These are phyloP conservation scores for Diaporthe ilicicola DNA, from an alignment of 2,329 filamentous ascomycete genomes.

Conservation along the genomic window DNA sequence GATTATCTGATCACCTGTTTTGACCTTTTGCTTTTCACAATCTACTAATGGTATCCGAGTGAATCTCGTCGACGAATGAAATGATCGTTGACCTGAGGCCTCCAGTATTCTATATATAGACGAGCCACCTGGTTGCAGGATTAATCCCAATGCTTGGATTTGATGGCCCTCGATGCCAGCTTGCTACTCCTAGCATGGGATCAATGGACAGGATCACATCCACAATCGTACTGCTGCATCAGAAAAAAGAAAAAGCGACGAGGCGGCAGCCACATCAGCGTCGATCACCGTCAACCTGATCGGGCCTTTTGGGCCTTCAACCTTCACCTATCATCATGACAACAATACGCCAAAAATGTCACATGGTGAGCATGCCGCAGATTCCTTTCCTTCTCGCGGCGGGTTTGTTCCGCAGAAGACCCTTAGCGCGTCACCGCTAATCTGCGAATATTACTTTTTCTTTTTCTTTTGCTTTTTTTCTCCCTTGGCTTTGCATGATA, in stretches of 20 bases:
- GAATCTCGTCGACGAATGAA: too few species aligned
- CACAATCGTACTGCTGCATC: not conserved
- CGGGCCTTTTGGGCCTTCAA: not conserved
- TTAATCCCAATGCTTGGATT: not conserved
- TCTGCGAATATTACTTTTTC: slow-evolving; percentile 13
- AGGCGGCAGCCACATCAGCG: slow-evolving; percentile 13
- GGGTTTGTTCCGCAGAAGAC: not conserved
- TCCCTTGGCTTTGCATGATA: not conserved
- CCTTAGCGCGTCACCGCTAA: not conserved
- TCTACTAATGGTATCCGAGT: too few species aligned
- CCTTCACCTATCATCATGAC: not conserved
- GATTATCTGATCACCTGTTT: too few species aligned
- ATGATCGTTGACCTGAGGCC: too few species aligned
- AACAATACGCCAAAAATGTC: too few species aligned
- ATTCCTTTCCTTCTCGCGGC: not conserved
- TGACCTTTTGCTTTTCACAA: too few species aligned
- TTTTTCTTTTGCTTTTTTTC: not conserved
- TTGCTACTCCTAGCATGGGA: not conserved
- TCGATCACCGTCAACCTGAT: not conserved
- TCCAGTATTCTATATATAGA: too few species aligned
- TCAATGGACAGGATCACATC: not conserved
- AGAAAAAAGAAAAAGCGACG: not conserved
- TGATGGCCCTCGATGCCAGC: not conserved
- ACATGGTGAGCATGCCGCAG: not conserved
- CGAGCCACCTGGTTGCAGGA: not conserved